These are phyloP conservation scores for Fusarium sp. DNA, from an alignment of 2,329 filamentous ascomycete species.

Conservation along the genomic window DNA sequence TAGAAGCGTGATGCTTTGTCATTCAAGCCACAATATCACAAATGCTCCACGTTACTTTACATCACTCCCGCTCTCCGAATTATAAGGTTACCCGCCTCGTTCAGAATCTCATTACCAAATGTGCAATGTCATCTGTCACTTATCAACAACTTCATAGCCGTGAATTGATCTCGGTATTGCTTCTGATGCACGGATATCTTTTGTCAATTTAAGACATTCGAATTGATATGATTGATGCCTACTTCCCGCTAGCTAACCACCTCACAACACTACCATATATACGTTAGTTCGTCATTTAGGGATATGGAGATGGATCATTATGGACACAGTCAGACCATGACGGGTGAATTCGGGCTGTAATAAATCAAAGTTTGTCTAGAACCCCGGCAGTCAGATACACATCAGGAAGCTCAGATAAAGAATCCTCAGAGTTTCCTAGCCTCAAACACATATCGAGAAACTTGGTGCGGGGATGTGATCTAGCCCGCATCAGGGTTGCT, in stretches of 20 bases:
- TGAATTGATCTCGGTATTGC: conserved; percentile 8
- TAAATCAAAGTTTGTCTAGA: neutral
- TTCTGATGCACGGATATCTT: neutral
- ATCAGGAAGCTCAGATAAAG: neutral
- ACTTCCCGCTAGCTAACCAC: neutral
- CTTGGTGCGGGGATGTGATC: neutral
- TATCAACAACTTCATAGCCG: neutral
- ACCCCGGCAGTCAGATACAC: neutral
- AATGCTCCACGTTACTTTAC: neutral
- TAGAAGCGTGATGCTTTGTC: conserved; percentile 6
- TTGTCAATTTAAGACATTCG: neutral
- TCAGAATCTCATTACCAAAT: neutral
- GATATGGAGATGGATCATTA: neutral
- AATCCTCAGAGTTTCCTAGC: neutral
- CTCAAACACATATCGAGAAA: neutral
- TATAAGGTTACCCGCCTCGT: neutral
- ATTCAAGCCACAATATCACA: neutral
- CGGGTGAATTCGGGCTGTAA: neutral
- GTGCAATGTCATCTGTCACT: neutral
- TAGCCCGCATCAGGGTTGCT: neutral
- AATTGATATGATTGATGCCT: neutral
- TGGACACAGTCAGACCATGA: neutral
- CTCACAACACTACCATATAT: neutral
- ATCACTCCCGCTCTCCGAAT: conserved; percentile 3
- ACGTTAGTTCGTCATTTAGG: neutral